phyloP scores from a whole-genome alignment of 2,329 filamentous ascomycete genomes.

The Verticillium longisporum region DNA sequence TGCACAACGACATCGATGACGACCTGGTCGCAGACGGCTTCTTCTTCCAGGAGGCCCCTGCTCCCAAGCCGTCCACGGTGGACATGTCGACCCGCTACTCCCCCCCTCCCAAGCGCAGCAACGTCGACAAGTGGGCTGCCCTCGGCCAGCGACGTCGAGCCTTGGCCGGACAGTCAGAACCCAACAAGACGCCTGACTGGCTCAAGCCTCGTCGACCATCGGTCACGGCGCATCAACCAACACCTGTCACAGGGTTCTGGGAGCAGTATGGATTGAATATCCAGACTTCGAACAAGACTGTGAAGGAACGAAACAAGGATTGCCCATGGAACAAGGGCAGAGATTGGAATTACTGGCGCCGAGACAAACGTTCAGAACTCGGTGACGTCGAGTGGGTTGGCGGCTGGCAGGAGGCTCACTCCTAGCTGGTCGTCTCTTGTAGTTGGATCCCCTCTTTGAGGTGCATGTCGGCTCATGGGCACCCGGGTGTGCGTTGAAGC shows the following conservation, averaged over 20 bases:
- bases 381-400: slow-evolving; percentile 92
- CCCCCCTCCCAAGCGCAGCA: slow-evolving; percentile 57
- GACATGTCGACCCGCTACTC: slow-evolving; percentile 44
- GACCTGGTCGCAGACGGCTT: slow-evolving; percentile 64
- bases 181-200: slow-evolving; percentile 36
- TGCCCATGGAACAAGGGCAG: slow-evolving; percentile 52
- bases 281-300: slow-evolving; percentile 27
- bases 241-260: slow-evolving; percentile 29
- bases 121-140: slow-evolving; percentile 80
- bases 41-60: slow-evolving; percentile 62
- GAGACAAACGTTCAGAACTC: slow-evolving; percentile 59
- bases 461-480: not conserved
- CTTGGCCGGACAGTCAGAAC: slow-evolving; percentile 43
- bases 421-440: slow-evolving; percentile 49
- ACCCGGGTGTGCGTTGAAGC: not conserved
- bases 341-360: slow-evolving; percentile 54
- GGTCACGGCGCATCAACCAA: not conserved
- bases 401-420: slow-evolving; percentile 65
- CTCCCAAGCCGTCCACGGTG: slow-evolving; percentile 25
- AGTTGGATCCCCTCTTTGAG: slow-evolving; percentile 38
- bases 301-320: slow-evolving; percentile 41
- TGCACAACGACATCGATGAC: slow-evolving; percentile 47
- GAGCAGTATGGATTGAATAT: slow-evolving; percentile 29
- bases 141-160: slow-evolving; percentile 79
- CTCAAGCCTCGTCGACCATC: not conserved